Evolutionary conservation across 306 rosid species (phyloP), one percentile per base, ranked within the genome.

Genomic region (Vigna radiata): DNA sequence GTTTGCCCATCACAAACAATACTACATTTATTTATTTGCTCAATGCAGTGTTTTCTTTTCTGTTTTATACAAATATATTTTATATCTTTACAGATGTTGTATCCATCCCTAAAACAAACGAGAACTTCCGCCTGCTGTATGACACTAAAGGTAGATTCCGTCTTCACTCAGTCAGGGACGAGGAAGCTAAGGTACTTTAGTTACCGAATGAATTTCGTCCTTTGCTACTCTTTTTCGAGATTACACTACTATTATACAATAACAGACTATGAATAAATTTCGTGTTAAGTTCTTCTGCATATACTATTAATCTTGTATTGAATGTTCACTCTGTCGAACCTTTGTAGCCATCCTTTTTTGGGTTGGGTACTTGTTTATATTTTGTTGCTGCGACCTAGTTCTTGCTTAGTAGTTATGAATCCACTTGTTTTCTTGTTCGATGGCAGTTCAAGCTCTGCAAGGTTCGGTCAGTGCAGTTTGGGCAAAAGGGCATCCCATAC

Each of bases 401-500:
- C n/a, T 47, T 8, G 8, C 17, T 4, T 64, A 10, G 5, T 47
- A 1, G 5, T 31, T 70, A 29, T 50, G 29, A 39, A n/a, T 50
- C 53, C 62, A 70, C 3, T 7, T n/a, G 15, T 50, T n/a, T 49
- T 49, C 31, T 31, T 31, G 17, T 49, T 10, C 11, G 31, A 13
- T 50, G 31, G 44, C 75, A 70, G 75, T 70, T 50, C 58, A 70
- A 70, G 33, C 75, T 70, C 17, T 70, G 75, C 62, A 70, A 70
- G 60, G 75, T 70, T 70, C 75, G 75, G 3, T 70, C 75, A 29
- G 62, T 70, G 31, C 75, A 70, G 75, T 70, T 31, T 50, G 75
- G 75, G 75, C 75, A 70, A 11, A 70, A 70, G 7, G 75, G 75
- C 11, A 70, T 70, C 43, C 75, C 75, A 50, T 70, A 70, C 75